Base-by-base conservation (phyloP, 1,139 yeast genomes). In the Yamadazyma diospyri region DNA sequence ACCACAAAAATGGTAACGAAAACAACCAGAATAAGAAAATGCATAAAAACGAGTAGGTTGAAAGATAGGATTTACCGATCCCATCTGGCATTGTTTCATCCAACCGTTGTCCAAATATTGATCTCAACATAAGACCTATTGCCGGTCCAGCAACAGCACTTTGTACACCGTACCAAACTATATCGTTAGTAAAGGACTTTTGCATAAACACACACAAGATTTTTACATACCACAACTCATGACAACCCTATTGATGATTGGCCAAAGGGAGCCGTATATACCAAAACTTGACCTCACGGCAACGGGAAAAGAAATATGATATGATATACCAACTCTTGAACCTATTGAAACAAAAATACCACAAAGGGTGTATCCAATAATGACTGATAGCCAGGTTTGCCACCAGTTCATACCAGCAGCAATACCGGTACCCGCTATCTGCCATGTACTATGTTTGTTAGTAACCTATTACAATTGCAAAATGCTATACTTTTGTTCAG, bases 151-250 rank as follows among this genome's bases (percentile, higher is more conserved):
- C 94, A 40, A 86, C 73, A 63, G 86, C 80, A 21, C 83, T 70
- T 55, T 85, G 95, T 20, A 84, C 94, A 25, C 92, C 78, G 48
- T 81, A 84, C 95, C 95, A 86, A 33, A 86, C n/a, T n/a, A n/a
- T n/a, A n/a, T n/a, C n/a, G n/a, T n/a, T n/a, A n/a, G n/a, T n/a
- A n/a, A n/a, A n/a, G n/a, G n/a, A n/a, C n/a, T n/a, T n/a, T n/a
- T n/a, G n/a, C n/a, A n/a, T n/a, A n/a, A n/a, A n/a, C n/a, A n/a
- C n/a, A n/a, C n/a, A n/a, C n/a, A n/a, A n/a, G n/a, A n/a, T n/a
- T n/a, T n/a, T n/a, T n/a, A n/a, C n/a, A n/a, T n/a, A n/a, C n/a
- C 76, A 43, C 81, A 20, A 88, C 32, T 82, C 87, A 85, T 81
- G 22, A 82, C 85, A 25, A 82, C 87, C 60, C 95, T 70, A 53